phyloP scores from a whole-genome alignment of 73 alveolate genomes.

The Uronychia setigera region DNA sequence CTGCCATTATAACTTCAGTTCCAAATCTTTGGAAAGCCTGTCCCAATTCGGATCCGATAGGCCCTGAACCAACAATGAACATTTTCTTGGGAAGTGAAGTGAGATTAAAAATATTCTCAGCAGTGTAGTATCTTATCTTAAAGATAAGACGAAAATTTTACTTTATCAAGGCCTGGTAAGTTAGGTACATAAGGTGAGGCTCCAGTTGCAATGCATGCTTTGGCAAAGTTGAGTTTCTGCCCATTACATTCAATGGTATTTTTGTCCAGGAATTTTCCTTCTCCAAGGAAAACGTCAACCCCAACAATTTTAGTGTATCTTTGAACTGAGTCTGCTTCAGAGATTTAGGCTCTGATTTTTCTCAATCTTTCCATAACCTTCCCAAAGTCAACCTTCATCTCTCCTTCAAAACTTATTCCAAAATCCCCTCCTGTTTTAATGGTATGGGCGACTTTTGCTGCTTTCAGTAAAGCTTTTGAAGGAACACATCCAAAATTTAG shows the following conservation, averaged over 20 bases:
- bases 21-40: slow-evolving; percentile 74
- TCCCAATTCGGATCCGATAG: slow-evolving; percentile 83
- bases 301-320: slow-evolving; percentile 51
- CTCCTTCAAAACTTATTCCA: slow-evolving; percentile 48
- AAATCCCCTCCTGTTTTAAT: slow-evolving; percentile 23
- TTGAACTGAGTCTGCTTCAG: slow-evolving; percentile 59
- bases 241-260: slow-evolving; percentile 42
- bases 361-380: slow-evolving; percentile 74
- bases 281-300: slow-evolving; percentile 61
- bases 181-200: slow-evolving; percentile 57
- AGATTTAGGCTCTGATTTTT: slow-evolving; percentile 62
- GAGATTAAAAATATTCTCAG: slow-evolving; percentile 76
- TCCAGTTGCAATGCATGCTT: slow-evolving; percentile 66
- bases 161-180: slow-evolving; percentile 30
- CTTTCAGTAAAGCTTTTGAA: slow-evolving; percentile 77
- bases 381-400: slow-evolving; percentile 53
- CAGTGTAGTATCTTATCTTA: slow-evolving; percentile 54
- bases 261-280: slow-evolving; percentile 46
- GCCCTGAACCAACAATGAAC: slow-evolving; percentile 72
- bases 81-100: slow-evolving; percentile 54
- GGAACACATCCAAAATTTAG: slow-evolving; percentile 88
- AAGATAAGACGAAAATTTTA: background rate
- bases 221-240: slow-evolving; percentile 14
- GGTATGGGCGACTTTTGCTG: slow-evolving; percentile 70
- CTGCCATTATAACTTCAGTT: slow-evolving; percentile 48